Percentiles rank a stretch among this genome's conserved stretches.
Evolutionary conservation across 2,329 filamentous ascomycete genomes (phyloP).

Genomic region (Epichloe baconii): DNA sequence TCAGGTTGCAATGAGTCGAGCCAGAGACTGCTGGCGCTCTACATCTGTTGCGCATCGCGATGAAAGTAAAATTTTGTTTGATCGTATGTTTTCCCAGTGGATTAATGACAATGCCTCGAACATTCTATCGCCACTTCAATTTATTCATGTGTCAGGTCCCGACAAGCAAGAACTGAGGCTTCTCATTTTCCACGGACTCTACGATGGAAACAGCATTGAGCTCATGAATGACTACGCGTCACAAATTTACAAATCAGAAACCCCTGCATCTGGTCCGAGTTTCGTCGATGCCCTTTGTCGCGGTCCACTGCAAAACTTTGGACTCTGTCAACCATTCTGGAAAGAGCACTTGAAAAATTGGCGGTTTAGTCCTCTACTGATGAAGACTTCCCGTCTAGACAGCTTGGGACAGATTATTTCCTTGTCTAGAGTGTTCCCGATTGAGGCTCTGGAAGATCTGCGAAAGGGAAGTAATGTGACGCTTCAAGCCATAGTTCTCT

Average conservation of each 20-base stretch:
- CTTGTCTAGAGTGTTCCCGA: slow-evolving; percentile 17
- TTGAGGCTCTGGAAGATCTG: slow-evolving; percentile 33
- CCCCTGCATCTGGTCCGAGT: slow-evolving; percentile 26
- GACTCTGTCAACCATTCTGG: slow-evolving; percentile 51
- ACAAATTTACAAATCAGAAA: slow-evolving; percentile 9
- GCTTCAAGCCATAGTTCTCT: slow-evolving; percentile 66
- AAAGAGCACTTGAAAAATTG: slow-evolving; percentile 33
- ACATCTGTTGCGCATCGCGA: slow-evolving; percentile 15
- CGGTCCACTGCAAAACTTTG: slow-evolving; percentile 48
- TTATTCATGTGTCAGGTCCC: slow-evolving; percentile 25
- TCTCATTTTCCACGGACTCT: slow-evolving; percentile 65
- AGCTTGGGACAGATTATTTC: slow-evolving; percentile 6
- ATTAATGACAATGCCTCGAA: slow-evolving; percentile 34
- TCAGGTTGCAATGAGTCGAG: slow-evolving; percentile 49
- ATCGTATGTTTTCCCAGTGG: slow-evolving; percentile 35
- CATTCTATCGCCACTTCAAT: slow-evolving; percentile 37
- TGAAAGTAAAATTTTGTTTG: slow-evolving; percentile 20
- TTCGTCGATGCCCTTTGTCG: slow-evolving; percentile 57
- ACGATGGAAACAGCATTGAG: slow-evolving; percentile 70
- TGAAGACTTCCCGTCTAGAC: slow-evolving; percentile 2
- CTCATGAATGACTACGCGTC: slow-evolving; percentile 49
- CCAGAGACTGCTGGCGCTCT: slow-evolving; percentile 30
- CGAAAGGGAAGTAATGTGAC: slow-evolving; percentile 55
- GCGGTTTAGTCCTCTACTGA: slow-evolving; percentile 1
- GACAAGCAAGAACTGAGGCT: slow-evolving; percentile 3